A percentile compares a stretch with the other conserved stretches of the same genome.
These are phyloP conservation scores for Tylopilus intermedius DNA, from an alignment of 768 basidiomycete species.

Conservation along the genomic window DNA sequence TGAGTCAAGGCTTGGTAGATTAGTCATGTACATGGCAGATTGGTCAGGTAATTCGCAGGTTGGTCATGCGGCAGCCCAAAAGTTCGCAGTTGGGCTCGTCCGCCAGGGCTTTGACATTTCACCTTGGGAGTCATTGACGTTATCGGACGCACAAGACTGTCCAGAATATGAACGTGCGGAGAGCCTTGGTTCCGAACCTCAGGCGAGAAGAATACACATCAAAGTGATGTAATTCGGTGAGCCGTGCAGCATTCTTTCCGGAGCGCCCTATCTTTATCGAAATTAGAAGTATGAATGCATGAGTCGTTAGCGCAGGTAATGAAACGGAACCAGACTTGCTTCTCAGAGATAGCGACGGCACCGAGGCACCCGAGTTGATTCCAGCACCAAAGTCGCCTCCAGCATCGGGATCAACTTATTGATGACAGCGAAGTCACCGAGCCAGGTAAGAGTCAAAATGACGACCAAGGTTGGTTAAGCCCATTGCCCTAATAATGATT, in stretches of 20 bases:
- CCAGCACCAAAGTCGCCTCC: neutral
- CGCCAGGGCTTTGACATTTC: too few relatives aligned
- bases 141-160: too few relatives aligned
- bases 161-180: too few relatives aligned
- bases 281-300: too few relatives aligned
- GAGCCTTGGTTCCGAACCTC: neutral
- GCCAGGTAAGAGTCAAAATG: neutral
- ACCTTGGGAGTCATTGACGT: too few relatives aligned
- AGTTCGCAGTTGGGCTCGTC: too few relatives aligned
- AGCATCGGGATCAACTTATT: neutral
- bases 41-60: too few relatives aligned
- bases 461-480: neutral
- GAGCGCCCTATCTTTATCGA: neutral
- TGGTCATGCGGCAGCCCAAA: too few relatives aligned
- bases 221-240: neutral
- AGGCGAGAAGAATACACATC: neutral
- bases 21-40: too few relatives aligned
- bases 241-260: neutral
- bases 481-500: neutral
- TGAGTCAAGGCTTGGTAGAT: too few relatives aligned
- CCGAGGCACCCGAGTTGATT: neutral
- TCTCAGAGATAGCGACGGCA: neutral
- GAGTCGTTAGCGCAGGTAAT: too few relatives aligned
- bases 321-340: neutral
- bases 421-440: neutral